Percentiles rank a stretch among this genome's conserved stretches.
phyloP scores from a whole-genome alignment of 2,329 filamentous ascomycete species.

The Aspergillus fumigatiaffinis region DNA sequence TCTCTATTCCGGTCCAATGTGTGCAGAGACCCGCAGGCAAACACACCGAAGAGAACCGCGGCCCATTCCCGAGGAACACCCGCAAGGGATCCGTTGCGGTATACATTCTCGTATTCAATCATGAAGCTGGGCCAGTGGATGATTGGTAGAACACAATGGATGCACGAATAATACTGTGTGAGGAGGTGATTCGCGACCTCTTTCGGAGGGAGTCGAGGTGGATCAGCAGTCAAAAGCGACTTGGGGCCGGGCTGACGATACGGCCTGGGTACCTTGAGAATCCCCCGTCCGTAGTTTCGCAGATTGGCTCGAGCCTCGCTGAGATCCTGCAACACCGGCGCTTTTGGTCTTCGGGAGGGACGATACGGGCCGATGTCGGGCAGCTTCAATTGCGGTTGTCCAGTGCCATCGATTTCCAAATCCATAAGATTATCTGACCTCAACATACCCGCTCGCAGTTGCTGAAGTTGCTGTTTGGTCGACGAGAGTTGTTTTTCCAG shows the following conservation, averaged over 20 bases:
- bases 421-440: constrained; percentile 47
- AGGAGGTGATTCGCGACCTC: constrained; percentile 68
- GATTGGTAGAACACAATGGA: constrained; percentile 79
- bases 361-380: constrained; percentile 61
- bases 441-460: constrained; percentile 62
- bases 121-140: constrained; percentile 84
- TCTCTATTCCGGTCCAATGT: constrained; percentile 54
- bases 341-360: constrained; percentile 60
- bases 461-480: constrained; percentile 74
- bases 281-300: constrained; percentile 67
- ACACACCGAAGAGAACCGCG: constrained; percentile 74
- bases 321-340: constrained; percentile 63
- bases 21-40: constrained; percentile 79
- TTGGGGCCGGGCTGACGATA: constrained; percentile 56
- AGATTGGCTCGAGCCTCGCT: constrained; percentile 69
- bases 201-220: constrained; percentile 67
- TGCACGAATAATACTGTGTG: constrained; percentile 68
- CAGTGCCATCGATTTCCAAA: constrained; percentile 33
- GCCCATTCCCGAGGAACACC: constrained; percentile 66
- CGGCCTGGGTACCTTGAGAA: constrained; percentile 72
- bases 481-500: constrained; percentile 85
- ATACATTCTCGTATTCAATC: constrained; percentile 70
- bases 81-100: constrained; percentile 59
- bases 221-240: constrained; percentile 49
- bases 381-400: constrained; percentile 52